Evolutionary conservation across 2,329 filamentous ascomycete genomes (phyloP).

Genomic region (Verticillium tricorpus): DNA sequence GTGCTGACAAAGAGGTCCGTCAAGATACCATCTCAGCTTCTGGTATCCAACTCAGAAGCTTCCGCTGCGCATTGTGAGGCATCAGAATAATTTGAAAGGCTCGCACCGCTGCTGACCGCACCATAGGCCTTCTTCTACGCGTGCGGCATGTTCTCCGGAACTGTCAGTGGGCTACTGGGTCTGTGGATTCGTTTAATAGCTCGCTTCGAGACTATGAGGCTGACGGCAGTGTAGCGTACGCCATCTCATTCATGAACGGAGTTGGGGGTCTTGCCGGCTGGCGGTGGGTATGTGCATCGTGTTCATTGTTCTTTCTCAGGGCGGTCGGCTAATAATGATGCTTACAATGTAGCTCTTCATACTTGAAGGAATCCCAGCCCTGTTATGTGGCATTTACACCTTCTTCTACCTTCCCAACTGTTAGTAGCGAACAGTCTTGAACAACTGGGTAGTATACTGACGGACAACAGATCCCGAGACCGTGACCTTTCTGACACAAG

Average conservation of each 20-base stretch:
- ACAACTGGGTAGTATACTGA: not conserved
- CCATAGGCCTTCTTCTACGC: constrained; percentile 25
- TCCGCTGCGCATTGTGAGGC: constrained; percentile 22
- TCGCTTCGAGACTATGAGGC: not conserved
- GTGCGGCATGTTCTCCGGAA: constrained; percentile 25
- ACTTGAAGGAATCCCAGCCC: constrained; percentile 19
- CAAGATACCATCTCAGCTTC: constrained; percentile 20
- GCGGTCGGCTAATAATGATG: not conserved
- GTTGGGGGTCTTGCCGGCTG: constrained; percentile 17
- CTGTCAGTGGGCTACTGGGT: constrained; percentile 22
- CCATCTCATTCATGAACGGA: constrained; percentile 22
- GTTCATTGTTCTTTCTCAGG: too few species aligned
- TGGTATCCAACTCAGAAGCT: constrained; percentile 27
- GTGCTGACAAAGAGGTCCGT: not conserved
- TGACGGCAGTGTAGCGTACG: constrained; percentile 14
- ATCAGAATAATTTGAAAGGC: not conserved
- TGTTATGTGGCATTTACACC: constrained; percentile 17
- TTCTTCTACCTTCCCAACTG: constrained; percentile 20
- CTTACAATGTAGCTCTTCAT: constrained; percentile 17
- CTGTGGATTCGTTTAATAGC: not conserved
- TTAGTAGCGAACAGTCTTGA: not conserved
- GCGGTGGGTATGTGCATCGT: constrained; percentile 15
- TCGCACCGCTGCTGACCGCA: not conserved
- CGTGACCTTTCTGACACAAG: constrained; percentile 15
- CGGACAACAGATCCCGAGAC: constrained; percentile 16